Conservation (phyloP, 176 grass and related monocot species). For the Poa pratensis region DNA sequence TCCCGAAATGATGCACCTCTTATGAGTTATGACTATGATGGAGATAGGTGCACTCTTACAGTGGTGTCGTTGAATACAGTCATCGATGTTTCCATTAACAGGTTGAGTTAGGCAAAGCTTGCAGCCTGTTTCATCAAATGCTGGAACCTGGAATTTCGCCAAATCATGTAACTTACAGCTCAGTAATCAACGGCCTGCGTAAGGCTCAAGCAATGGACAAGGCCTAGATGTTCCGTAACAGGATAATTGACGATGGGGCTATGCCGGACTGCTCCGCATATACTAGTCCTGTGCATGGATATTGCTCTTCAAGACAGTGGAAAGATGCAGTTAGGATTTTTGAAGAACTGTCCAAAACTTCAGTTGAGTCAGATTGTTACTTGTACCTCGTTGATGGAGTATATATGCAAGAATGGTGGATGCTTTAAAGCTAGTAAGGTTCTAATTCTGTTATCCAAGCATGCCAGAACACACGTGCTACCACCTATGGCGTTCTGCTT, state of each 20-base stretch:
- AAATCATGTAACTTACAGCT: slow-evolving; percentile 21
- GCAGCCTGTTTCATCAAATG: slow-evolving; percentile 39
- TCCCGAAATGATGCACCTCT: slow-evolving; percentile 27
- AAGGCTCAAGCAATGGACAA: background rate
- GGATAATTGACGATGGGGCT: background rate
- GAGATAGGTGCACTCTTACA: background rate
- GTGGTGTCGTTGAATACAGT: slow-evolving; percentile 11
- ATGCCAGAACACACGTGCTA: slow-evolving; percentile 26
- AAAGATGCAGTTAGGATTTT: background rate
- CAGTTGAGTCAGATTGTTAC: background rate
- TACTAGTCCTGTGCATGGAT: background rate
- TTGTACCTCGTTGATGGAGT: slow-evolving; percentile 6
- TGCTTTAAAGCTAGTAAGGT: background rate
- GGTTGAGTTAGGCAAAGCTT: background rate
- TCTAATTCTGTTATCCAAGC: slow-evolving; percentile 29
- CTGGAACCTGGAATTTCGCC: background rate
- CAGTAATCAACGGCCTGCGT: background rate
- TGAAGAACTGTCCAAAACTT: background rate
- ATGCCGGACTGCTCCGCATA: background rate
- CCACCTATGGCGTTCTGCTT: slow-evolving; percentile 15
- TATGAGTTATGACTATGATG: background rate
- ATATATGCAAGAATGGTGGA: slow-evolving; percentile 35
- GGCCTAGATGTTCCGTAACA: slow-evolving; percentile 1
- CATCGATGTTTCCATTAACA: slow-evolving; percentile 35
- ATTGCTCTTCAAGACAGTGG: slow-evolving; percentile 8